Base-by-base conservation (phyloP, 1,139 yeast genomes). In the Martiniozyma asiatica region DNA sequence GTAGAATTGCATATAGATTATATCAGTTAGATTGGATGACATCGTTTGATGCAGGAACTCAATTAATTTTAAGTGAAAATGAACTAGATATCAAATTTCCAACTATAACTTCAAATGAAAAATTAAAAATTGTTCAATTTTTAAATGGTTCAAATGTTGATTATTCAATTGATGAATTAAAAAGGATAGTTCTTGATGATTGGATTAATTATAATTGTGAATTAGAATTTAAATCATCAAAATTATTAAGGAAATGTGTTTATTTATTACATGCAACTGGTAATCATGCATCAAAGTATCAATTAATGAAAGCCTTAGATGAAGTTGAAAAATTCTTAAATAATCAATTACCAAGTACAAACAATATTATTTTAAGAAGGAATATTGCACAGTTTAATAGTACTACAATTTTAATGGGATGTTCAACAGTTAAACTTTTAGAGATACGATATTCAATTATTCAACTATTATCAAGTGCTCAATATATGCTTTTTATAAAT, bases 1-100 rank as follows among this genome's bases (percentile, higher is more conserved):
- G 68, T 38, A 60, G 63, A 36, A 56, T 64, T 3, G 66, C 65
- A 61, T 59, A 53, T 39, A 58, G 58, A 25, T 38, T 66, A 14
- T 43, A 62, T 5, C 53, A 56, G 14, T 36, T 65, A 21, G 73
- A 67, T 45, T 61, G 63, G 3, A 40, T 45, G 24, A 58, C 55
- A 29, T 51, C 69, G n/a, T 52, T 63, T 30, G 55, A 57, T 18
- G 44, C 55, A 22, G 72, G 72, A 0, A 51, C 63, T 13, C 67
- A 65, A 2, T 39, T 58, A 20, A 43, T 47, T 7, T 43, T 58
- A 11, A 32, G 34, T 9, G 50, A 49, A 34, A 52, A 51, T 14
- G 48, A 50, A 30, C 54, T 50, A 39, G 61, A 55, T 32, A 53
- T 59, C 6, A 38, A 42, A 22, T 31, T 58, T 8, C 63, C 65